Percentiles rank a stretch among this genome's conserved stretches.
phyloP scores from a whole-genome alignment of 768 basidiomycete species.

The Panus rudis region DNA sequence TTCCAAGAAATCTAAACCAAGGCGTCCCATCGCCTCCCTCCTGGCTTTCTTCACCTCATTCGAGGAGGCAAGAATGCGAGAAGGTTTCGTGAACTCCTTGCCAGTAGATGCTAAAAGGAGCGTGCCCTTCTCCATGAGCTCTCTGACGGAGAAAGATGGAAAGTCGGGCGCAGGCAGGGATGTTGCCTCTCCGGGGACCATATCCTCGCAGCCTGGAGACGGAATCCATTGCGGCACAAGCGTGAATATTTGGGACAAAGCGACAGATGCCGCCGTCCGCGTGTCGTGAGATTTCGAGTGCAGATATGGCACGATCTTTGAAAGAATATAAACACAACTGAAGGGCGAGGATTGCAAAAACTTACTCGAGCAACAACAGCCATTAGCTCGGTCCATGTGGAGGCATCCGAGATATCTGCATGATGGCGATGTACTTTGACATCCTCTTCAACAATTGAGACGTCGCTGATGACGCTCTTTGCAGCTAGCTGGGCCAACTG shows the following conservation, averaged over 20 bases:
- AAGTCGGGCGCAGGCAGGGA: slow-evolving; percentile 46
- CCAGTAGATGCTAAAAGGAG: slow-evolving; percentile 89
- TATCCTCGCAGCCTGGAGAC: slow-evolving; percentile 26
- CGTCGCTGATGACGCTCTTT: slow-evolving; percentile 78
- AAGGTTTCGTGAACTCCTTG: slow-evolving; percentile 78
- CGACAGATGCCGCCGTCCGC: slow-evolving; percentile 80
- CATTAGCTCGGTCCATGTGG: slow-evolving; percentile 88
- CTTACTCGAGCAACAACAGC: slow-evolving; percentile 83
- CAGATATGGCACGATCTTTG: slow-evolving; percentile 81
- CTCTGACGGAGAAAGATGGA: slow-evolving; percentile 68
- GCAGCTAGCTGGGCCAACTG: slow-evolving; percentile 90
- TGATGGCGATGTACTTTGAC: slow-evolving; percentile 58
- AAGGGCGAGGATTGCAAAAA: slow-evolving; percentile 4
- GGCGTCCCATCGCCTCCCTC: slow-evolving; percentile 80
- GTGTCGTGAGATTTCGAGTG: slow-evolving; percentile 93
- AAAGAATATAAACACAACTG: neutral
- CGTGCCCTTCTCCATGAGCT: slow-evolving; percentile 68
- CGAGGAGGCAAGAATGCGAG: slow-evolving; percentile 63
- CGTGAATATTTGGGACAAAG: slow-evolving; percentile 81
- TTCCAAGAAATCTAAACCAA: slow-evolving; percentile 84
- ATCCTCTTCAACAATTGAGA: slow-evolving; percentile 67
- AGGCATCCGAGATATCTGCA: slow-evolving; percentile 51
- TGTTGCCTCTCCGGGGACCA: slow-evolving; percentile 20
- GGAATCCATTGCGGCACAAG: slow-evolving; percentile 78
- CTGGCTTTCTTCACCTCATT: slow-evolving; percentile 83